Percentiles rank a stretch among this genome's conserved stretches.
Evolutionary conservation across 805 yeast species (phyloP).

Genomic region (Tetrapisispora nanseiensis): DNA sequence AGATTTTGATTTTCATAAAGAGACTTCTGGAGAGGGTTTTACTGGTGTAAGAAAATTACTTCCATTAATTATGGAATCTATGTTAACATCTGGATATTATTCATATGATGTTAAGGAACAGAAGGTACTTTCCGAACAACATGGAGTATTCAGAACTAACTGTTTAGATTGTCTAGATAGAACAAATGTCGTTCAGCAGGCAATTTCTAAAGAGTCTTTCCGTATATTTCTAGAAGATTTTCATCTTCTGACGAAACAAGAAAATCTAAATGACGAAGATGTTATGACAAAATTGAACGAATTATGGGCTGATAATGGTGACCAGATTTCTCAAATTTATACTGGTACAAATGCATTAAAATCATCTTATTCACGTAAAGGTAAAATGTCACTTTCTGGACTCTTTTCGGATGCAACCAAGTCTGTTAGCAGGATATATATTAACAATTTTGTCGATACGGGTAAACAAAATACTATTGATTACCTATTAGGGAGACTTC

Average conservation of each 20-base stretch:
- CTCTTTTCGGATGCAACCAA: slow-evolving; percentile 93
- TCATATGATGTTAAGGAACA: slow-evolving; percentile 50
- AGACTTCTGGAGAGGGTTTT: slow-evolving; percentile 81
- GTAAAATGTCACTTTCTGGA: slow-evolving; percentile 94
- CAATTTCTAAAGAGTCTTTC: slow-evolving; percentile 62
- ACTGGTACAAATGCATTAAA: slow-evolving; percentile 97
- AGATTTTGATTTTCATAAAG: slow-evolving; percentile 89
- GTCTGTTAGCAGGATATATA: slow-evolving; percentile 87
- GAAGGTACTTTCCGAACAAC: slow-evolving; percentile 59
- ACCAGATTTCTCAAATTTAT: slow-evolving; percentile 87
- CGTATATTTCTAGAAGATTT: slow-evolving; percentile 41
- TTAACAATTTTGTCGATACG: slow-evolving; percentile 89
- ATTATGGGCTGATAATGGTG: slow-evolving; percentile 98
- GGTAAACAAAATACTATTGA: slow-evolving; percentile 83
- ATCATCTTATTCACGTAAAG: slow-evolving; percentile 86
- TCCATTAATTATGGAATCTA: slow-evolving; percentile 50
- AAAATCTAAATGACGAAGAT: slow-evolving; percentile 37
- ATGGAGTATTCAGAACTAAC: slow-evolving; percentile 85
- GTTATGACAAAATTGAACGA: slow-evolving; percentile 63
- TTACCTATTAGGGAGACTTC: slow-evolving; percentile 68
- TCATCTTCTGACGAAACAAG: slow-evolving; percentile 20
- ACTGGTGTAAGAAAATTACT: slow-evolving; percentile 67
- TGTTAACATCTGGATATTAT: slow-evolving; percentile 75
- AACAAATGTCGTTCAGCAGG: slow-evolving; percentile 82
- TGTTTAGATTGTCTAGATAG: slow-evolving; percentile 93